Evolutionary conservation across 2,329 filamentous ascomycete species (phyloP).

Genomic region (Pseudocercospora vitis): DNA sequence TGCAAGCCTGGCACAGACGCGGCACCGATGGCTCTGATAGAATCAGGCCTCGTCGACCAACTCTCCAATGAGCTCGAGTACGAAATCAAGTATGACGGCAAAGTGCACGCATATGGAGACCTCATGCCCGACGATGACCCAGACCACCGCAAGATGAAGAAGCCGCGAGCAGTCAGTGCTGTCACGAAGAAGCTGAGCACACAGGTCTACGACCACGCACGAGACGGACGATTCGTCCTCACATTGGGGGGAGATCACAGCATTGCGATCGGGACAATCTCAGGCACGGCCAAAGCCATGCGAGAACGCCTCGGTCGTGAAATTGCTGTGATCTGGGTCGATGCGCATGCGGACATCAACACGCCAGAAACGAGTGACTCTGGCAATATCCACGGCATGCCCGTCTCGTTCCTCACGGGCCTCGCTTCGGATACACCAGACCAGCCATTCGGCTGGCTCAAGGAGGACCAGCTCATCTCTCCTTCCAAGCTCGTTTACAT

Average conservation of each 20-base stretch:
- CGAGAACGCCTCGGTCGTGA: conserved; percentile 79
- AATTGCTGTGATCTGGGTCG: conserved; percentile 96
- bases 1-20: conserved; percentile 90
- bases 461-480: conserved; percentile 68
- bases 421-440: conserved; percentile 68
- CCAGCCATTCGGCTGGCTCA: conserved; percentile 87
- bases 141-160: conserved; percentile 89
- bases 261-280: conserved; percentile 91
- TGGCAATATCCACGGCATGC: conserved; percentile 98
- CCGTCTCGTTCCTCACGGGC: conserved; percentile 85
- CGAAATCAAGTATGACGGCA: conserved; percentile 78
- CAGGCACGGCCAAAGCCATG: conserved; percentile 80
- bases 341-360: conserved; percentile 98
- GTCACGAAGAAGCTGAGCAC: conserved; percentile 77
- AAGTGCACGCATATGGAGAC: conserved; percentile 78
- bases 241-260: conserved; percentile 95
- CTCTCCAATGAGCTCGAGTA: conserved; percentile 84
- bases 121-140: conserved; percentile 71
- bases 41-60: conserved; percentile 80
- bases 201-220: conserved; percentile 85
- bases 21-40: conserved; percentile 83
- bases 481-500: conserved; percentile 93
- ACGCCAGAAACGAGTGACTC: conserved; percentile 85
- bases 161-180: conserved; percentile 78
- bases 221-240: conserved; percentile 79